These are phyloP conservation scores for Botryotinia globosa DNA, from an alignment of 2,329 filamentous ascomycete genomes.

Conservation along the genomic window DNA sequence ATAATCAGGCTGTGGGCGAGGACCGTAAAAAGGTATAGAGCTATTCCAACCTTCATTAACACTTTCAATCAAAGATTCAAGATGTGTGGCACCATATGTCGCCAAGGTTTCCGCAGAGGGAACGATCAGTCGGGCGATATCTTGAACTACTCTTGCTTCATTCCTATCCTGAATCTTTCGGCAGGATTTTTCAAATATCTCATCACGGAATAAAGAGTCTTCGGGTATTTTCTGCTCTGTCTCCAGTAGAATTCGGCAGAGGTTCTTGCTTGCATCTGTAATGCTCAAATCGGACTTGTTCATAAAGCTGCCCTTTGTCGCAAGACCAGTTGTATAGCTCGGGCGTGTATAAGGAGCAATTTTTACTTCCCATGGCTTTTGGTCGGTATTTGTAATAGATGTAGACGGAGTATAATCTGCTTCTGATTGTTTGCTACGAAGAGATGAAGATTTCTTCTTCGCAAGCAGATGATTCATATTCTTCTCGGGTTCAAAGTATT, in stretches of 20 bases:
- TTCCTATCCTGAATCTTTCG: neutral
- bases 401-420: conserved; percentile 21
- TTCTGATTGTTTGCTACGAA: conserved; percentile 35
- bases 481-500: too few species aligned
- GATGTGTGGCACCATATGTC: conserved; percentile 22
- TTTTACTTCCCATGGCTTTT: conserved; percentile 42
- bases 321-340: conserved; percentile 41
- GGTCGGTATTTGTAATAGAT: conserved; percentile 40
- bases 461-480: too few species aligned
- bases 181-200: neutral
- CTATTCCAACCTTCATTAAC: conserved; percentile 45
- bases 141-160: neutral
- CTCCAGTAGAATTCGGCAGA: conserved; percentile 24
- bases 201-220: neutral
- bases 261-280: conserved; percentile 36
- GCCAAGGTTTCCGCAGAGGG: conserved; percentile 1
- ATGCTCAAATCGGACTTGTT: conserved; percentile 37
- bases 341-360: conserved; percentile 39
- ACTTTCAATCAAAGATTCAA: conserved; percentile 41
- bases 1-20: conserved; percentile 44
- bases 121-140: conserved; percentile 5
- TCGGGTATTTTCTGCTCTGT: neutral
- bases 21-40: conserved; percentile 39
- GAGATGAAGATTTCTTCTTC: too few species aligned
- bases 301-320: conserved; percentile 44